Percentiles rank a stretch among this genome's conserved stretches.
phyloP scores from a whole-genome alignment of 495 filamentous ascomycete species.

The Penicillium daleae region DNA sequence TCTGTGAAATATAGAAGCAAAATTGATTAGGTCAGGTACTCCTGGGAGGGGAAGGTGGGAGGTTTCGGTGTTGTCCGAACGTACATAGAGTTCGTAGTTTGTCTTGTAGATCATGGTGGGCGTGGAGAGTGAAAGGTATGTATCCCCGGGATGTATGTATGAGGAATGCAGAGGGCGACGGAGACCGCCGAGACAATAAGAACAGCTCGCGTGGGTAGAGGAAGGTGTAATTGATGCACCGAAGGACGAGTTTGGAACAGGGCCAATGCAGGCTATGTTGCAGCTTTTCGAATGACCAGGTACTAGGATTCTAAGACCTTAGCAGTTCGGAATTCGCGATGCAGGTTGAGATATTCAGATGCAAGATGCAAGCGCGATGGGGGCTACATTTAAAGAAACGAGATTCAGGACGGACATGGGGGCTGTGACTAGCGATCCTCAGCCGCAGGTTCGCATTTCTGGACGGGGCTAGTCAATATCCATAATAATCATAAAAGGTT shows the following conservation, averaged over 20 bases:
- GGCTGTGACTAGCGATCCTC: neutral
- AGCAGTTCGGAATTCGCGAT: neutral
- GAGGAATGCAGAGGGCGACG: slow-evolving; percentile 6
- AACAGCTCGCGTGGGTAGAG: neutral
- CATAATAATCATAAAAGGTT: neutral
- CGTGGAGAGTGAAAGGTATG: neutral
- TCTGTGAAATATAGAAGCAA: slow-evolving; percentile 2
- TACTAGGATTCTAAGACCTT: neutral
- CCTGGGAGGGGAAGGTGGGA: neutral
- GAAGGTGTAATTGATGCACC: neutral
- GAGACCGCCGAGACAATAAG: slow-evolving; percentile 4
- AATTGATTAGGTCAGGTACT: slow-evolving; percentile 15
- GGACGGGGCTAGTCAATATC: neutral
- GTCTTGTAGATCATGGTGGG: slow-evolving; percentile 46
- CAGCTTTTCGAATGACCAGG: neutral
- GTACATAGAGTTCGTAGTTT: slow-evolving; percentile 51
- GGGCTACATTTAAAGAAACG: slow-evolving; percentile 14
- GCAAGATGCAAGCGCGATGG: slow-evolving; percentile 8
- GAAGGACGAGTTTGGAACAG: slow-evolving; percentile 5
- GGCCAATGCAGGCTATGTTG: neutral
- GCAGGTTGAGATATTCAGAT: slow-evolving; percentile 16
- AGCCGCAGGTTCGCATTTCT: slow-evolving; percentile 15
- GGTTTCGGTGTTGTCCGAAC: slow-evolving; percentile 17
- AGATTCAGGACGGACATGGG: neutral
- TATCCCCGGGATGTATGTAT: neutral